phyloP scores from a whole-genome alignment of 257 asterid species.

The Asclepias syriaca region DNA sequence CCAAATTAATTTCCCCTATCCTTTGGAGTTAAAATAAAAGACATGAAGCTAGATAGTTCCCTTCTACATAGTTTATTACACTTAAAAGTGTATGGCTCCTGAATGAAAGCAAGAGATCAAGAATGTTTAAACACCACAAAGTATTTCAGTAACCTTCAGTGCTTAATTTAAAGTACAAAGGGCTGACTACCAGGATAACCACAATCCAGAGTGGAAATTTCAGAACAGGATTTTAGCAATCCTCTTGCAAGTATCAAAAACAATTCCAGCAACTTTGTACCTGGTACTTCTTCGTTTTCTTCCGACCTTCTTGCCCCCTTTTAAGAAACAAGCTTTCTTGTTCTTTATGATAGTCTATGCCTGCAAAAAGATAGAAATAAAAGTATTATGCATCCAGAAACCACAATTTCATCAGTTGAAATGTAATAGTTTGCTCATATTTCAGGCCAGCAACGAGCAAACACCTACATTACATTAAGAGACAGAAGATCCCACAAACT shows the following conservation, averaged over 20 bases:
- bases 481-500: not conserved
- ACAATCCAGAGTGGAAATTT: not conserved
- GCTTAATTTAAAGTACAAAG: not conserved
- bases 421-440: not conserved
- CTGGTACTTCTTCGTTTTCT: conserved; percentile 65
- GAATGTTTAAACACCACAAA: not conserved
- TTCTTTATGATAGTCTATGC: conserved; percentile 30
- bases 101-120: not conserved
- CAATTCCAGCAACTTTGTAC: conserved; percentile 29
- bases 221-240: not conserved
- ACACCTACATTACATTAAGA: not conserved
- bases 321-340: conserved; percentile 58
- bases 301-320: conserved; percentile 57
- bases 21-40: not conserved
- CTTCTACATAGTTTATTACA: not conserved
- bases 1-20: not conserved
- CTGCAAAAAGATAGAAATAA: conserved; percentile 32
- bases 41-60: not conserved
- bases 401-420: not conserved
- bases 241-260: not conserved
- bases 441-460: not conserved
- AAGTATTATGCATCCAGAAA: not conserved
- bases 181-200: not conserved
- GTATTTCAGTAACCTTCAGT: not conserved
- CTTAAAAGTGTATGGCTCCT: not conserved